Percentiles rank a stretch among this genome's conserved stretches.
These are phyloP conservation scores for Cryptosporidium andersoni DNA, from an alignment of 169 alveolate species.

Conservation along the genomic window DNA sequence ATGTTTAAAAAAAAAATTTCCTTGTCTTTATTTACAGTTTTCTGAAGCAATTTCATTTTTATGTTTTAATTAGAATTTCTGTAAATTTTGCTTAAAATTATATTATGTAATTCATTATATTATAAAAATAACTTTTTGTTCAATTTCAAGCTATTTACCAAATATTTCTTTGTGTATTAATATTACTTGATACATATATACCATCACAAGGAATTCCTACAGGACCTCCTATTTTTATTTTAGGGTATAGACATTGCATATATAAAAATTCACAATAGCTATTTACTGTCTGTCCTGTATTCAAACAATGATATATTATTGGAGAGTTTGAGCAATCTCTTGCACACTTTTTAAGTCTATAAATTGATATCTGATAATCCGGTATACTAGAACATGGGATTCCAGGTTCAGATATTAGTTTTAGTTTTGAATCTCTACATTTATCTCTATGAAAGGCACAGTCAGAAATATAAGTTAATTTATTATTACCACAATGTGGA, in stretches of 20 bases:
- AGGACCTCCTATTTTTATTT: constrained; percentile 20
- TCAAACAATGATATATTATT: constrained; percentile 47
- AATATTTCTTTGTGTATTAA: not conserved
- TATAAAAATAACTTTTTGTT: not conserved
- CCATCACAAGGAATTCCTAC: constrained; percentile 65
- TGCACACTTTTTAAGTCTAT: constrained; percentile 48
- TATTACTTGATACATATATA: constrained; percentile 13
- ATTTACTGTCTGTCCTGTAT: constrained; percentile 57
- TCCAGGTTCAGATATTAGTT: constrained; percentile 55
- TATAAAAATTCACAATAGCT: constrained; percentile 62
- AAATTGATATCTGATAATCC: constrained; percentile 7
- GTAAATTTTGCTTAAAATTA: too few species aligned
- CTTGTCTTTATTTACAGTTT: constrained; percentile 32
- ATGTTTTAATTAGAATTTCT: not conserved
- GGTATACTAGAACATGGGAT: constrained; percentile 45
- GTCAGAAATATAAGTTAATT: constrained; percentile 59
- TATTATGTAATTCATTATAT: too few species aligned
- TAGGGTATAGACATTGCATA: constrained; percentile 48
- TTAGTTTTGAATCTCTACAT: constrained; percentile 38
- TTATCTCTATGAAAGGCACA: constrained; percentile 65
- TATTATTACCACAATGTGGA: constrained; percentile 67
- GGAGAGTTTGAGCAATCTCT: constrained; percentile 49
- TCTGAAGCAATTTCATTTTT: constrained; percentile 35
- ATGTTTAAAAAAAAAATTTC: too few species aligned
- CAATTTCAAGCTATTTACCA: not conserved